Base-by-base conservation (phyloP, 2,329 filamentous ascomycete species). In the Fusarium pseudograminearum region DNA sequence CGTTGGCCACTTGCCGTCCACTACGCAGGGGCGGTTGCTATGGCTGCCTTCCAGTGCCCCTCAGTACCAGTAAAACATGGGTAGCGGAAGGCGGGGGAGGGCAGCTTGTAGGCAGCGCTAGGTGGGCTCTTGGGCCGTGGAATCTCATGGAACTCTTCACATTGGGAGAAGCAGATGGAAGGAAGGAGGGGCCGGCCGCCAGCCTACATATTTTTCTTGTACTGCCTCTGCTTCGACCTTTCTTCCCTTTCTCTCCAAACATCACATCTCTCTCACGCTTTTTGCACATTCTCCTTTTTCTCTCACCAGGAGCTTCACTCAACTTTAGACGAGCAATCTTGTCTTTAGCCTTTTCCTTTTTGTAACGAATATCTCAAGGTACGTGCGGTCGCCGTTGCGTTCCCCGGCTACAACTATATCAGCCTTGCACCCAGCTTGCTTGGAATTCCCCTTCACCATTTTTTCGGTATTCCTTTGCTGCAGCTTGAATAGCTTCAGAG, bases 91-190 rank as follows among this genome's bases (percentile, higher is more conserved):
- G 60, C 60, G 69, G 68, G 55, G 52, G 58, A 56, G 48, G 30
- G 56, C 24, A 57, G 47, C 56, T 56, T 58, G 55, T 57, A 71
- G 46, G 58, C 51, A 61, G 68, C 68, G 65, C 56, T 65, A 68
- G 69, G 70, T 70, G 71, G 70, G 48, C 70, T 68, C 59, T 68
- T 60, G 68, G 76, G 73, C 76, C 80, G 78, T 83, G 77, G 81
- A 83, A 83, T 82, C 81, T 73, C 78, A 83, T 83, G 81, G 81
- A 83, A 83, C 79, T 80, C 81, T 78, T 78, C 76, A 74, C 71
- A 70, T 73, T 67, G 67, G 73, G 74, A 74, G 73, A 74, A 74
- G 20, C 63, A 71, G 41, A 71, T 71, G 61, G 71, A 69, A 68
- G 68, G 68, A 64, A 73, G 73, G 73, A 75, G 73, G 73, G 73